A percentile compares a stretch with the other conserved stretches of the same genome.
Evolutionary conservation across 129 eudicot genomes (phyloP).

Genomic region (Flaveria bidentis): DNA sequence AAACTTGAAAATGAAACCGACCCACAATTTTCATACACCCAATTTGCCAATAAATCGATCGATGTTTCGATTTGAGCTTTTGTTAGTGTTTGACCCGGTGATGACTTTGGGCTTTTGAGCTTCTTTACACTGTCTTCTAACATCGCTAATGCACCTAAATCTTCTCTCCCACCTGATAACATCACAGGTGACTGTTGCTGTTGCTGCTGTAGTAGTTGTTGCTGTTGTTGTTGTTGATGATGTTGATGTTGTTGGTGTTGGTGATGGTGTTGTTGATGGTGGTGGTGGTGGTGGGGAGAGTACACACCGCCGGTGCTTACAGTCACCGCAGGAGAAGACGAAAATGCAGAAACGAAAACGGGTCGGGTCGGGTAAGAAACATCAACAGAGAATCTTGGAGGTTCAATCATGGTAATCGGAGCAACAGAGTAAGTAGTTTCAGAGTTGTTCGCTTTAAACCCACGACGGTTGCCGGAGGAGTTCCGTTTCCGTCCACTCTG

Average conservation of each 20-base stretch:
- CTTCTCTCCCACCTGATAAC: slow-evolving; percentile 85
- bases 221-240: slow-evolving; percentile 23
- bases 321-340: slow-evolving; percentile 26
- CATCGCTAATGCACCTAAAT: slow-evolving; percentile 86
- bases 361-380: slow-evolving; percentile 18
- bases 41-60: slow-evolving; percentile 64
- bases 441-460: background rate
- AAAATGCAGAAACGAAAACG: slow-evolving; percentile 30
- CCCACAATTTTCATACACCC: slow-evolving; percentile 91
- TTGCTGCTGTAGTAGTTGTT: slow-evolving; percentile 30
- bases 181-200: slow-evolving; percentile 47
- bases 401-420: slow-evolving; percentile 20
- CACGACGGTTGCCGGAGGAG: slow-evolving; percentile 18
- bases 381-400: slow-evolving; percentile 5
- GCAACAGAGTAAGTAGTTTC: slow-evolving; percentile 19
- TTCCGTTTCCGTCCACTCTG: slow-evolving; percentile 62
- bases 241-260: background rate
- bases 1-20: slow-evolving; percentile 72
- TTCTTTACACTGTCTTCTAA: slow-evolving; percentile 91
- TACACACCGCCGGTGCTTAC: slow-evolving; percentile 28
- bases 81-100: slow-evolving; percentile 63
- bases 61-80: slow-evolving; percentile 73
- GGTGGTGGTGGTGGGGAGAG: slow-evolving; percentile 18
- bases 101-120: slow-evolving; percentile 75
- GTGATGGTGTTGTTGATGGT: slow-evolving; percentile 28